These are phyloP conservation scores for Saxispiralis lemnorum DNA, from an alignment of 495 filamentous ascomycete species.

Conservation along the genomic window DNA sequence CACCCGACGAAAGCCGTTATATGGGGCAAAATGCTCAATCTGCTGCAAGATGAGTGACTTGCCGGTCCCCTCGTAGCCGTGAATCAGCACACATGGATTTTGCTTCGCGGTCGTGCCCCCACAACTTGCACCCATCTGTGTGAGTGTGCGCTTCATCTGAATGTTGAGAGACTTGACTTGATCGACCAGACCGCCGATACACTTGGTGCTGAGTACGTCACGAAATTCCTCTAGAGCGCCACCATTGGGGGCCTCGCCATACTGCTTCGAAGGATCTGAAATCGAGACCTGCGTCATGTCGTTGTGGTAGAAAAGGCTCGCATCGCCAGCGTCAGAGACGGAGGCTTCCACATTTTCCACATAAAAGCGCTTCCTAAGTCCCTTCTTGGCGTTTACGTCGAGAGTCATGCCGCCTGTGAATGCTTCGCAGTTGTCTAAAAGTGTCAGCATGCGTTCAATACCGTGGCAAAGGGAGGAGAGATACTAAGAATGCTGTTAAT, in stretches of 20 bases:
- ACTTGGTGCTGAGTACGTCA: constrained; percentile 17
- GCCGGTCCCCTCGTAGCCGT: constrained; percentile 70
- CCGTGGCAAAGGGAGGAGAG: constrained; percentile 26
- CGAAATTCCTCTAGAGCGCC: neutral
- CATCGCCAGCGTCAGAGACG: neutral
- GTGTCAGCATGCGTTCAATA: neutral
- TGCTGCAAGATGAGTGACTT: constrained; percentile 54
- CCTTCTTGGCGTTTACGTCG: constrained; percentile 16
- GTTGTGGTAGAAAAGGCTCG: constrained; percentile 12
- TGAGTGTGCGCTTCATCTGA: constrained; percentile 28
- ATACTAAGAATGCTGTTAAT: constrained; percentile 29
- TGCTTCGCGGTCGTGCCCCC: constrained; percentile 4
- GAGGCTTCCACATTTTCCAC: constrained; percentile 17
- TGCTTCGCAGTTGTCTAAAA: constrained; percentile 3
- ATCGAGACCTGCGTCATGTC: constrained; percentile 11
- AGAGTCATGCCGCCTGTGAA: constrained; percentile 9
- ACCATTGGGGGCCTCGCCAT: neutral
- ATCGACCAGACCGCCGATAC: constrained; percentile 45
- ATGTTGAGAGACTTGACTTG: constrained; percentile 51
- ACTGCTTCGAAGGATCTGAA: neutral
- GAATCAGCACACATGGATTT: constrained; percentile 44
- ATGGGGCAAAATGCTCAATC: constrained; percentile 37
- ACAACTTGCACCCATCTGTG: neutral
- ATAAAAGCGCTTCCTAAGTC: constrained; percentile 19
- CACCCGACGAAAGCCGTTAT: constrained; percentile 40